phyloP scores from a whole-genome alignment of 768 basidiomycete genomes.

The Psilocybe cyanescens region DNA sequence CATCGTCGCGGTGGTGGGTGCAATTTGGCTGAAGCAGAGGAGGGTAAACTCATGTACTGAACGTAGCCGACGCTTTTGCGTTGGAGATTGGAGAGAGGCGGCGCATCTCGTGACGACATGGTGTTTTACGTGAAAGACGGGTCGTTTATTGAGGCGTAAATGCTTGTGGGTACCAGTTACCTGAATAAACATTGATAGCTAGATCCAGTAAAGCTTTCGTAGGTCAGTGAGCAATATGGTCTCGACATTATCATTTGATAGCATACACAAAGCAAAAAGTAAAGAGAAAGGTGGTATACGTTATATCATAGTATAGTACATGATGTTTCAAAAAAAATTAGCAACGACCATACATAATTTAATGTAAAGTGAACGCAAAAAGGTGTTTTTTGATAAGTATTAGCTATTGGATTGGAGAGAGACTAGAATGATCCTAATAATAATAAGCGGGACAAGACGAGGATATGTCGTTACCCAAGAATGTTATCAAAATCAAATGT shows the following conservation, averaged over 20 bases:
- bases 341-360: not conserved
- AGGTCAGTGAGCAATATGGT: too few species aligned
- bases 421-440: not conserved
- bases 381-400: too few species aligned
- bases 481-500: not conserved
- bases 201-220: too few species aligned
- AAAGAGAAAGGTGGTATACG: not conserved
- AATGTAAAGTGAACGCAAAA: too few species aligned
- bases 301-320: not conserved
- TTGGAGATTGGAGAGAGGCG: not conserved
- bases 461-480: not conserved
- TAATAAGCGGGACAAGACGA: not conserved
- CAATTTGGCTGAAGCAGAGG: not conserved
- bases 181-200: too few species aligned
- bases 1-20: not conserved
- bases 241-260: too few species aligned
- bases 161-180: too few species aligned
- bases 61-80: not conserved
- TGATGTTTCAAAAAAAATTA: not conserved
- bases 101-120: not conserved
- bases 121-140: not conserved
- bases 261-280: not conserved
- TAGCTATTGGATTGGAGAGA: too few species aligned
- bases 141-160: too few species aligned
- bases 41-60: not conserved